Base-by-base conservation (phyloP, 305 asterid species). In the Solanum chacoense region DNA sequence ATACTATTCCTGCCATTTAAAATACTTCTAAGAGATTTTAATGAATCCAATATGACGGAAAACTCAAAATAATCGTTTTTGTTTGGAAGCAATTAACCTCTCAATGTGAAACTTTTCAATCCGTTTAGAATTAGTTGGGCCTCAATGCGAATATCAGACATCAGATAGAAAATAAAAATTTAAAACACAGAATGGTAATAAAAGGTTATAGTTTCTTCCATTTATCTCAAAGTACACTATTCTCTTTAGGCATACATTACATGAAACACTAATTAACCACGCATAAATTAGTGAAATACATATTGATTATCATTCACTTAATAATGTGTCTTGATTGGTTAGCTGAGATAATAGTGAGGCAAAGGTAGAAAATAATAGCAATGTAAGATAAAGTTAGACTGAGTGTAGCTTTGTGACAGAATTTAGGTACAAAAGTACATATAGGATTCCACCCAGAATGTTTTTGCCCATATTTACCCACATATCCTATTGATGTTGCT, bases 381-480 rank as follows among this genome's bases (percentile, higher is more conserved):
- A 91, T 2, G 32, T 91, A 92, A 13, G 93, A 92, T 6, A 92
- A 11, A 2, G 6, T 10, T 6, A 88, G 63, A 22, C 95, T 91
- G 0, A 85, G 45, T 1, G 89, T 91, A 14, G 59, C 87, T 72
- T 78, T 91, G 85, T 91, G 74, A 89, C 98, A 94, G 77, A 92
- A 95, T 71, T 89, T 85, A 20, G 40, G 84, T 36, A 94, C 93
- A 67, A 89, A 87, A 45, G 79, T 90, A 88, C 96, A 94, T 3
- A 95, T 86, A 55, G 91, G 76, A 78, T 67, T 26, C 98, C 98
- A 95, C 5, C 98, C 96, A 0, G 93, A 72, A 90, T 94, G 94
- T 73, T 74, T 90, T 87, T 94, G 90, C 42, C 96, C 98, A 81
- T 95, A 93, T 35, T 91, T 93, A 6, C 94, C 98, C 18, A 95